phyloP scores from a whole-genome alignment of 108 stramenopile genomes.

The Skeletonema grethae region DNA sequence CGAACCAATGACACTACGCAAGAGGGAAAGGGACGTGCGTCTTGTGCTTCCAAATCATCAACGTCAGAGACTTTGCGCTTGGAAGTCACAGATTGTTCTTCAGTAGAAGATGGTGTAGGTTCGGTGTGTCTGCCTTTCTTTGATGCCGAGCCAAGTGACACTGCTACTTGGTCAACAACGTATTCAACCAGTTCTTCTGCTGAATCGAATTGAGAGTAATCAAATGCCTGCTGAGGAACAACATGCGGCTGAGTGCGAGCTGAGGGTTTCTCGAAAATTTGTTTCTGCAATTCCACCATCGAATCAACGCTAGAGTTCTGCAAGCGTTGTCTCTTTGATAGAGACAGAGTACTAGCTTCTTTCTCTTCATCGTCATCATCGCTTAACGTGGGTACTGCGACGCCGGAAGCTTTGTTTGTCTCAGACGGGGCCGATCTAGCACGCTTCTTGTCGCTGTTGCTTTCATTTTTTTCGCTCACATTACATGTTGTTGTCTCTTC shows the following conservation, averaged over 20 bases:
- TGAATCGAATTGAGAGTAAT: constrained; percentile 16
- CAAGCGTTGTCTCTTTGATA: constrained; percentile 8
- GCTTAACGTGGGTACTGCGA: background rate
- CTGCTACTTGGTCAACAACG: constrained; percentile 13
- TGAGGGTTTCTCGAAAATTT: background rate
- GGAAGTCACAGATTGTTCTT: constrained; percentile 8
- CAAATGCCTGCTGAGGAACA: constrained; percentile 9
- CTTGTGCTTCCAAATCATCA: constrained; percentile 16
- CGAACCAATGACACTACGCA: constrained; percentile 24
- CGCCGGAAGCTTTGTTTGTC: background rate
- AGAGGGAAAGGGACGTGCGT: constrained; percentile 14
- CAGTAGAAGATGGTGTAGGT: constrained; percentile 7
- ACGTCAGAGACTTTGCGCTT: constrained; percentile 53
- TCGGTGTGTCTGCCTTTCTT: background rate
- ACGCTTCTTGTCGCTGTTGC: background rate
- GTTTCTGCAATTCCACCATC: constrained; percentile 8
- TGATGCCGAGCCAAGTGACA: background rate
- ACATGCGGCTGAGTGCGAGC: constrained; percentile 10
- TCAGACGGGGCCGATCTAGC: background rate
- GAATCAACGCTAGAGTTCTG: constrained; percentile 16
- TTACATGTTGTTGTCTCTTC: background rate
- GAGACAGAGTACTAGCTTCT: background rate
- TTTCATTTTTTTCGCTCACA: background rate
- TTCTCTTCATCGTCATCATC: constrained; percentile 11
- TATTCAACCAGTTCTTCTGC: constrained; percentile 30